phyloP scores from a whole-genome alignment of 2,329 filamentous ascomycete genomes.

The Alternaria infectoria region DNA sequence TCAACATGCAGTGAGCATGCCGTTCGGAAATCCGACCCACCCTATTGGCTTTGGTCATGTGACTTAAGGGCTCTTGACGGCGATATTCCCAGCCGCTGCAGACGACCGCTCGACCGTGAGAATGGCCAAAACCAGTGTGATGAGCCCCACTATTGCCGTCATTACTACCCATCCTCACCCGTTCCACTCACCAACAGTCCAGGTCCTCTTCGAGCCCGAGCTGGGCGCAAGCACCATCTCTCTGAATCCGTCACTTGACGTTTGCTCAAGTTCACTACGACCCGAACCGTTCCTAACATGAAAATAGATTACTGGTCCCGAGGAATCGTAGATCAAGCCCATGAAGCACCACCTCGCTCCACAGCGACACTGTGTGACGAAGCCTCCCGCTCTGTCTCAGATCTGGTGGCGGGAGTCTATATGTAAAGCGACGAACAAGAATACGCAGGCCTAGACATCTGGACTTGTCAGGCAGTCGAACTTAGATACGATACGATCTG shows the following conservation, averaged over 20 bases:
- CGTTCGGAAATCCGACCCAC: constrained; percentile 6
- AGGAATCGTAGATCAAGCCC: not conserved
- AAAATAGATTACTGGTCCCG: not conserved
- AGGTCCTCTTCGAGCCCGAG: not conserved
- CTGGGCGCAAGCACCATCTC: not conserved
- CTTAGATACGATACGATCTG: constrained; percentile 10
- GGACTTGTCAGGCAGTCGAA: constrained; percentile 1
- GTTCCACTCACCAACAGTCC: not conserved
- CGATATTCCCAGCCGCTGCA: constrained; percentile 1
- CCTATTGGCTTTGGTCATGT: constrained; percentile 27
- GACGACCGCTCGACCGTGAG: not conserved
- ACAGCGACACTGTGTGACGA: constrained; percentile 11
- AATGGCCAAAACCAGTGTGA: not conserved
- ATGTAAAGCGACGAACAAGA: constrained; percentile 7
- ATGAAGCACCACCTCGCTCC: not conserved
- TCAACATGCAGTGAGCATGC: constrained; percentile 33
- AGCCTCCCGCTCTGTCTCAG: constrained; percentile 23
- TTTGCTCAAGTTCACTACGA: not conserved
- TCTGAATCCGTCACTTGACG: not conserved
- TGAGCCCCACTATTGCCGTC: not conserved
- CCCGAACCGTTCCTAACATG: not conserved
- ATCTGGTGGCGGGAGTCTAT: constrained; percentile 18
- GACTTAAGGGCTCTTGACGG: constrained; percentile 7
- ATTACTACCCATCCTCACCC: not conserved
- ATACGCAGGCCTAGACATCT: not conserved